Evolutionary conservation across 768 basidiomycete species (phyloP), one percentile per base, ranked within the genome.

Genomic region (Cystofilobasidium bisporidii): DNA sequence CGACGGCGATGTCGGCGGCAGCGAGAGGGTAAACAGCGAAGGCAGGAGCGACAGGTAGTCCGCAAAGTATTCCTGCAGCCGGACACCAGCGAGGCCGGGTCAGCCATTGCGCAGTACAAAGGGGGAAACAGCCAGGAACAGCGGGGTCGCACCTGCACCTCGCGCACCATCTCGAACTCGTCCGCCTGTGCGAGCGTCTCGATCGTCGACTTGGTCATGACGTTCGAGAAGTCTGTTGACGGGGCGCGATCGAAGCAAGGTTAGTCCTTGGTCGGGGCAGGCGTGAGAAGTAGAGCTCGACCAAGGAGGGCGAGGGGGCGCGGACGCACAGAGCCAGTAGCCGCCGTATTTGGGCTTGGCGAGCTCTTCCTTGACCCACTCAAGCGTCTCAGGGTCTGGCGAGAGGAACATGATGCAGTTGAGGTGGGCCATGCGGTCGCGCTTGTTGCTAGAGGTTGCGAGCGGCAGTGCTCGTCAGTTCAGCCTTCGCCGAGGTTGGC

Each of bases 241-340:
- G 22, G 15, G 28, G 15, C 20, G 14, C n/a, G 56, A 14, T 47
- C 26, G 14, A 47, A n/a, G n/a, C n/a, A n/a, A n/a, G n/a, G n/a
- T n/a, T n/a, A n/a, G n/a, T n/a, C n/a, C n/a, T n/a, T n/a, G n/a
- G n/a, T n/a, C 1, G 20, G 30, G 24, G 17, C 60, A 58, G 55
- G 65, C 41, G 15, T 41, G 3, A 24, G 56, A 9, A 40, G 14
- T 3, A 2, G 67, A 12, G 15, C 15, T n/a, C n/a, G n/a, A n/a
- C n/a, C n/a, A n/a, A n/a, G n/a, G n/a, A n/a, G n/a, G 4, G 17
- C 5, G 32, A 3, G 61, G 57, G 64, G 56, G 56, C 33, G 45
- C 50, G 53, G 81, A 91, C 94, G 87, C 84, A 98, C 94, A 99
- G 76, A 99, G 80, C 82, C 94, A 98, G 79, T 99, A 99, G 79